Evolutionary conservation across 1,284 basidiomycete genomes (phyloP).

Genomic region (Moesziomyces antarcticus): DNA sequence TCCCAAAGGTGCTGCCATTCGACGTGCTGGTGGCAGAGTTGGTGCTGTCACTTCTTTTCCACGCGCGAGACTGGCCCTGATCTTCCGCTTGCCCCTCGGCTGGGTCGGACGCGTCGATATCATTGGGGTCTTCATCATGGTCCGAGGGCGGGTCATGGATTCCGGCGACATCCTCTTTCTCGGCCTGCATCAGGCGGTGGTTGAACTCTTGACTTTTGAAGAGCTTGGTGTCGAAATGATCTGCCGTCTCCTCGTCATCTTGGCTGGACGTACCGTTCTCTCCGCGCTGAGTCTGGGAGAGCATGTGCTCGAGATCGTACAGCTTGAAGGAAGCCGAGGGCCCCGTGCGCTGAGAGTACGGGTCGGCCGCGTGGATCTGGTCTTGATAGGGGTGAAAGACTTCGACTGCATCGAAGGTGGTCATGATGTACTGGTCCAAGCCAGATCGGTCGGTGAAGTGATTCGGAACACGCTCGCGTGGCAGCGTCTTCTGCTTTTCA

Average conservation of each 20-base stretch:
- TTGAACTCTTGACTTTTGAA: constrained; percentile 65
- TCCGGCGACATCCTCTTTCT: constrained; percentile 47
- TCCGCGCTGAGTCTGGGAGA: constrained; percentile 56
- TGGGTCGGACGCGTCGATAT: constrained; percentile 7
- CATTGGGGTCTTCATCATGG: constrained; percentile 20
- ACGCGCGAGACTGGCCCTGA: constrained; percentile 3
- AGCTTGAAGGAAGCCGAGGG: constrained; percentile 41
- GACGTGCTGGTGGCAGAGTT: constrained; percentile 24
- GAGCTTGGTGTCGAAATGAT: constrained; percentile 63
- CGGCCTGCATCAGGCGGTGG: constrained; percentile 45
- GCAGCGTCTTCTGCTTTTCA: constrained; percentile 70
- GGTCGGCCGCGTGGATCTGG: constrained; percentile 40
- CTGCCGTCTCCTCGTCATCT: constrained; percentile 25
- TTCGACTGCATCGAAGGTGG: constrained; percentile 82
- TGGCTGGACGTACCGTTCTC: constrained; percentile 52
- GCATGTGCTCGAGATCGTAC: constrained; percentile 49
- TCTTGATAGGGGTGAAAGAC: constrained; percentile 54
- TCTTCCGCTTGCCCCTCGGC: constrained; percentile 6
- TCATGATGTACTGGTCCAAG: constrained; percentile 80
- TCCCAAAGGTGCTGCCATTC: constrained; percentile 15
- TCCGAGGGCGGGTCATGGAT: constrained; percentile 29
- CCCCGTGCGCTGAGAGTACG: constrained; percentile 41
- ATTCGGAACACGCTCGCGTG: constrained; percentile 27
- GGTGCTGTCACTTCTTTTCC: constrained; percentile 36
- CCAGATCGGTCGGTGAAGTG: constrained; percentile 55